Evolutionary conservation across 139 green algal species (phyloP).

Genomic region (Chloropicon primus): DNA sequence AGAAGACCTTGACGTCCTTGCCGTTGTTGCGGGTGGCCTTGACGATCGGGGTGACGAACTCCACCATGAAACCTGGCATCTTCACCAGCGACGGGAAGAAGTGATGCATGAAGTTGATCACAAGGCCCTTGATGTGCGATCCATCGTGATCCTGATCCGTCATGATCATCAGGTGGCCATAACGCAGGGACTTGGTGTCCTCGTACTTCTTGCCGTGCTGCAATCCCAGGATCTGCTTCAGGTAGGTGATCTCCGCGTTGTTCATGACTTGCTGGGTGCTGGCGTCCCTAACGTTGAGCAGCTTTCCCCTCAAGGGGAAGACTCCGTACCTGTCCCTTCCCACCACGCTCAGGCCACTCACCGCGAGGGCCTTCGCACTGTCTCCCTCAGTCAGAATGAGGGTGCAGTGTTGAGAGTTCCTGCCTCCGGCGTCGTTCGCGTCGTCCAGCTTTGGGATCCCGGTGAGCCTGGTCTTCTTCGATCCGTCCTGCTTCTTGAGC

Average conservation of each 20-base stretch:
- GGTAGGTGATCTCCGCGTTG: slow-evolving; percentile 90
- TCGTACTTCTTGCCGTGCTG: slow-evolving; percentile 91
- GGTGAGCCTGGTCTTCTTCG: slow-evolving; percentile 62
- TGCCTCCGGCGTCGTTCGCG: slow-evolving; percentile 87
- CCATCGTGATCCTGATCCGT: slow-evolving; percentile 98
- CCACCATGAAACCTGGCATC: slow-evolving; percentile 83
- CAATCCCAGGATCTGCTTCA: slow-evolving; percentile 99
- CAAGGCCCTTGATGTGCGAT: slow-evolving; percentile 98
- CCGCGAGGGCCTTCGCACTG: slow-evolving; percentile 89
- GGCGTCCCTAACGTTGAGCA: slow-evolving; percentile 97
- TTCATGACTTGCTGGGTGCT: slow-evolving; percentile 72
- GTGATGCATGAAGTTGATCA: slow-evolving; percentile 99
- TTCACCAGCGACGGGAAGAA: slow-evolving; percentile 94
- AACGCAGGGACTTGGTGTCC: slow-evolving; percentile 79
- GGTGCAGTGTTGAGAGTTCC: slow-evolving; percentile 78
- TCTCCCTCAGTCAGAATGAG: slow-evolving; percentile 99
- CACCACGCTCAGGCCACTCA: slow-evolving; percentile 84
- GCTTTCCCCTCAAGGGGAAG: slow-evolving; percentile 95
- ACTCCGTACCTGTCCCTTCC: slow-evolving; percentile 91
- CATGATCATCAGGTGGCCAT: slow-evolving; percentile 99
- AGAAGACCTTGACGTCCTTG: slow-evolving; percentile 67
- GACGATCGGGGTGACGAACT: slow-evolving; percentile 99
- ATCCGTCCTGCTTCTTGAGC: slow-evolving; percentile 92
- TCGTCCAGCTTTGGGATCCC: slow-evolving; percentile 96
- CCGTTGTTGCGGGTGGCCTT: slow-evolving; percentile 71